Evolutionary conservation across 169 alveolate species (phyloP).

Genomic region (Plasmodium malariae): DNA sequence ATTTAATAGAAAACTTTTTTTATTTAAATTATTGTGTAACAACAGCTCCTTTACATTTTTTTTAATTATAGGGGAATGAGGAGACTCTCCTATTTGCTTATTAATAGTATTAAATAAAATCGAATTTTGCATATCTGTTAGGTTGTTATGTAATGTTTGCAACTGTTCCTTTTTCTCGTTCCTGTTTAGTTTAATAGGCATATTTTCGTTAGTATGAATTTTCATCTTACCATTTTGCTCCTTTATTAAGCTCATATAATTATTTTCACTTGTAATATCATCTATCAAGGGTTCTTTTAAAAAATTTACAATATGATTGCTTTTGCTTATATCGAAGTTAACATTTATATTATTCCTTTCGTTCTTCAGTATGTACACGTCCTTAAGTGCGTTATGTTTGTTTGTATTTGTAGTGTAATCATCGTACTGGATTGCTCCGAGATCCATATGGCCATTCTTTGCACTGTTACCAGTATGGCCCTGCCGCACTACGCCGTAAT

Average conservation of each 20-base stretch:
- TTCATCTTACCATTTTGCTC: neutral
- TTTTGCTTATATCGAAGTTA: neutral
- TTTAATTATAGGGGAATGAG: slow-evolving; percentile 24
- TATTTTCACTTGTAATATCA: neutral
- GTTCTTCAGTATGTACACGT: neutral
- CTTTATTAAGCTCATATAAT: neutral
- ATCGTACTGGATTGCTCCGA: no score
- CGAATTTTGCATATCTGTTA: slow-evolving; percentile 74
- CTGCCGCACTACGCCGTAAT: no score
- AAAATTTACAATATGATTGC: neutral
- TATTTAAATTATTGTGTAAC: neutral
- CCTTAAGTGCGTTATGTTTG: neutral
- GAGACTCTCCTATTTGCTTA: slow-evolving; percentile 27
- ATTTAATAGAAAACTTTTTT: slow-evolving; percentile 10
- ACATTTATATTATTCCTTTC: neutral
- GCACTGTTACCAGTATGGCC: no score
- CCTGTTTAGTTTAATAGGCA: neutral
- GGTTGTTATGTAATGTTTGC: slow-evolving; percentile 38
- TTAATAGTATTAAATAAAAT: slow-evolving; percentile 43
- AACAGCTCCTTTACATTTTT: slow-evolving; percentile 21
- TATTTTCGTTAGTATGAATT: neutral
- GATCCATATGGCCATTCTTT: no score
- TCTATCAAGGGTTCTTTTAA: neutral
- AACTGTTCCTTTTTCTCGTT: slow-evolving; percentile 20
- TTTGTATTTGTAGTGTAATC: neutral